phyloP scores from a whole-genome alignment of 805 yeast genomes.

The Yarrowia deformans region DNA sequence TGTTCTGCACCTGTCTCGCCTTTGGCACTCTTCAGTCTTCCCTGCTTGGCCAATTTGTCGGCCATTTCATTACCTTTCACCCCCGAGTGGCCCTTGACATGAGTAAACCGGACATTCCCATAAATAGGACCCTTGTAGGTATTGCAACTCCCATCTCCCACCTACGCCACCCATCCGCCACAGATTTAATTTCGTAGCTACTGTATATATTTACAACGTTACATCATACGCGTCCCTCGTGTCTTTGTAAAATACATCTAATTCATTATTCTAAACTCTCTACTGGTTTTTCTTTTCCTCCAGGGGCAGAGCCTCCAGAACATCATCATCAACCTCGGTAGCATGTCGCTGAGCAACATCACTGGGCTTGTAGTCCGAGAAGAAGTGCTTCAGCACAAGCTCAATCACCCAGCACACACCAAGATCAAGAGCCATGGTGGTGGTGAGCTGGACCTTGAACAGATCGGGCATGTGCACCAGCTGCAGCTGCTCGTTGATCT shows the following conservation, averaged over 20 bases:
- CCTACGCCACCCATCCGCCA: no score
- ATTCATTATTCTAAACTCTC: constrained; percentile 29
- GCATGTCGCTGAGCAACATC: constrained; percentile 70
- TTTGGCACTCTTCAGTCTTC: not conserved
- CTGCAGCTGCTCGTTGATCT: constrained; percentile 87
- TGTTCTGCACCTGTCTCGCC: no score
- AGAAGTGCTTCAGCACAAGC: constrained; percentile 74
- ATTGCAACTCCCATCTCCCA: no score
- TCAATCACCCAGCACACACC: constrained; percentile 80
- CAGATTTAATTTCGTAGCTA: no score
- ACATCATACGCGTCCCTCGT: no score
- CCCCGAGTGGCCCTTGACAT: not conserved
- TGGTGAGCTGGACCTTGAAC: constrained; percentile 81
- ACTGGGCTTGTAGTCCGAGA: constrained; percentile 90
- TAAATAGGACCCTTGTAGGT: not conserved
- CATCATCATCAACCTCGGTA: constrained; percentile 46
- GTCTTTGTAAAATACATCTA: constrained; percentile 11
- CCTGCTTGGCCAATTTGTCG: not conserved
- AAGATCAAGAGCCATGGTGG: constrained; percentile 76
- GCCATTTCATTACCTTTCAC: not conserved
- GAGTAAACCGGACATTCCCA: not conserved
- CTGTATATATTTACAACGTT: no score
- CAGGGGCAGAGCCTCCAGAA: constrained; percentile 31
- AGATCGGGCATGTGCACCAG: constrained; percentile 81
- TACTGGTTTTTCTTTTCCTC: constrained; percentile 45